Evolutionary conservation across 2,329 filamentous ascomycete genomes (phyloP).

Genomic region (Trichoderma cornu-damae): DNA sequence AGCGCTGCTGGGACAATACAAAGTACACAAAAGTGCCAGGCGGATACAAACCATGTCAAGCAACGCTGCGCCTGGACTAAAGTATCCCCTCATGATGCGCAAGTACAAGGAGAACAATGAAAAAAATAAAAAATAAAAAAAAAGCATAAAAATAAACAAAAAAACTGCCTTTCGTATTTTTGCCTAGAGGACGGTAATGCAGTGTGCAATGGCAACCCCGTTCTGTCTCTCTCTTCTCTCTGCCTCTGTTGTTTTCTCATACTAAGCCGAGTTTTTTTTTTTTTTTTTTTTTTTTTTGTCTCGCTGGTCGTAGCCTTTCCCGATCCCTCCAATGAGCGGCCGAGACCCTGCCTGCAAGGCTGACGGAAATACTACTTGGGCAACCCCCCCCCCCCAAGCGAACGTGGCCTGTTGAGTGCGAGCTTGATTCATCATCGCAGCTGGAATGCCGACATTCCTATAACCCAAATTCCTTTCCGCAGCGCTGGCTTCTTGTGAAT

Average conservation of each 20-base stretch:
- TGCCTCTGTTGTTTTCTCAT: neutral
- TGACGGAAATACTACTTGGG: neutral
- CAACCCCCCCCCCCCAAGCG: neutral
- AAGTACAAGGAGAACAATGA: neutral
- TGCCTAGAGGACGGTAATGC: neutral
- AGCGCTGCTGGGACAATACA: neutral
- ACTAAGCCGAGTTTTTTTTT: no score
- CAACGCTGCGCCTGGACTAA: neutral
- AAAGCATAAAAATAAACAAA: no score
- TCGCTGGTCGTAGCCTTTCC: neutral
- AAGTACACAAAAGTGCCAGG: no score
- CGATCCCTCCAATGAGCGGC: neutral
- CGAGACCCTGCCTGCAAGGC: neutral
- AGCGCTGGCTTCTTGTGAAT: neutral
- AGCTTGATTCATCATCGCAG: no score
- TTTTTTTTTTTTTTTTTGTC: no score
- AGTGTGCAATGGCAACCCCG: no score
- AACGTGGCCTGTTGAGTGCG: constrained; percentile 16
- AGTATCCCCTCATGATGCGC: neutral
- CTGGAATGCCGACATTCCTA: no score
- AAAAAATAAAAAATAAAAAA: no score
- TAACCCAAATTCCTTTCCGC: neutral
- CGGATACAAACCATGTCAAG: constrained; percentile 2
- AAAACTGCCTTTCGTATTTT: neutral
- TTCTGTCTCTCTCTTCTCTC: neutral